Base-by-base conservation (phyloP, 805 yeast genomes). In the Myxozyma neotropica region DNA sequence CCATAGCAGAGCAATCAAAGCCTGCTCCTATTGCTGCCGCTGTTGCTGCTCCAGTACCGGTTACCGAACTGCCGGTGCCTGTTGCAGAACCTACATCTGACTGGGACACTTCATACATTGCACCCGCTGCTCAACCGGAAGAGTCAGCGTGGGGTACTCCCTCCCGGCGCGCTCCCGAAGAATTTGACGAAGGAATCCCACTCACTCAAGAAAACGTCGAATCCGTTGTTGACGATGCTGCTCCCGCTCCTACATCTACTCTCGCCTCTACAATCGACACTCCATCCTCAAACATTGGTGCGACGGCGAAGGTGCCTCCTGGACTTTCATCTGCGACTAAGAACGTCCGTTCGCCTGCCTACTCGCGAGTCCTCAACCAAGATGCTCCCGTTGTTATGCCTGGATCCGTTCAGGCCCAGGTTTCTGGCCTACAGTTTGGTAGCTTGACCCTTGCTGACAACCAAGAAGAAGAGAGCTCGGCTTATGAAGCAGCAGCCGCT, bases 361-460 rank as follows among this genome's bases (percentile, higher is more conserved):
- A 68, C 64, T 73, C 74, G 64, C 73, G 77, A 54, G 69, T 73
- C 58, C 64, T 75, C 53, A 71, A 75, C 61, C 80, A 76, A 70
- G 78, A 77, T 33, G 77, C 74, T 15, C 76, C 82, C 33, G 81
- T 77, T 55, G 77, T 84, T 33, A 80, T 85, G 70, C 88, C 88
- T 64, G 75, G 77, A 44, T 73, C 80, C 39, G 75, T 81, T 46
- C 72, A 70, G 63, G 75, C 80, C 57, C 79, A 74, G 66, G 73
- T 80, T 50, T 80, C 81, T 29, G 86, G 84, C 64, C 84, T 85
- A 42, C 83, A 86, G 35, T 84, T 85, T 68, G 89, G 89, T 57
- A 81, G 86, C 12, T 75, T 83, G 66, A 73, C 80, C 26, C 74
- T 81, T 58, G 50, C 53, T 24, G 61, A 52, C 21, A 39, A 35